phyloP scores from a whole-genome alignment of 768 basidiomycete genomes.

The Udeniomyces megalosporus region DNA sequence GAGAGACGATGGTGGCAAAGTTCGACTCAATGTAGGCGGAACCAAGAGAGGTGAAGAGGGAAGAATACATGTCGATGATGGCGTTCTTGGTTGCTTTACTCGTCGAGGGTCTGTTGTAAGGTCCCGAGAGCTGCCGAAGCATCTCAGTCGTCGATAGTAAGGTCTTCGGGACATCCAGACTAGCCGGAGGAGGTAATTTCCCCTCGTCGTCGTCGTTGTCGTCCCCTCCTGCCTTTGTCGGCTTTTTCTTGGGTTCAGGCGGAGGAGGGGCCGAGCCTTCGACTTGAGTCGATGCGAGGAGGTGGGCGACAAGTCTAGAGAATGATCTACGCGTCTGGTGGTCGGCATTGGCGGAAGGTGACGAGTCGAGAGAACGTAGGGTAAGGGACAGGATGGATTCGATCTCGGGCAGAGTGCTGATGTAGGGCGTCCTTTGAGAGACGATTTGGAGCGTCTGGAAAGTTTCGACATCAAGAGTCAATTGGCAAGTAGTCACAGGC shows the following conservation, averaged over 20 bases:
- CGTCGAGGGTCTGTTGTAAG: conserved; percentile 58
- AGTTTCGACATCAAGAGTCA: too few relatives aligned
- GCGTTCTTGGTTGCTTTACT: conserved; percentile 63
- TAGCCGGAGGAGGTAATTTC: conserved; percentile 32
- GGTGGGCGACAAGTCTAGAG: conserved; percentile 61
- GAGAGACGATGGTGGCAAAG: conserved; percentile 59
- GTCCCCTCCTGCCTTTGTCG: conserved; percentile 33
- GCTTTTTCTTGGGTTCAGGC: conserved; percentile 31
- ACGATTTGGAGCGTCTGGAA: conserved; percentile 4
- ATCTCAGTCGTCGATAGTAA: conserved; percentile 62
- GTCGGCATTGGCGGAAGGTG: conserved; percentile 38
- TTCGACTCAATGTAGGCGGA: conserved; percentile 61
- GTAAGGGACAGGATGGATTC: conserved; percentile 55
- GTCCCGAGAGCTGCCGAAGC: conserved; percentile 58
- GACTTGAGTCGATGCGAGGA: conserved; percentile 69
- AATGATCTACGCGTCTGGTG: conserved; percentile 66
- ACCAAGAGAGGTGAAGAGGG: conserved; percentile 60
- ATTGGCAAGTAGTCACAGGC: not conserved
- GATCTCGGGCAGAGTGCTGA: conserved; percentile 50
- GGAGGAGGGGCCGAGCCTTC: conserved; percentile 38
- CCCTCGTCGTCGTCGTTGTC: conserved; percentile 44
- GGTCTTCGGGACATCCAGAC: conserved; percentile 45
- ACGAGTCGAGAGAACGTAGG: conserved; percentile 50
- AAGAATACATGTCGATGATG: conserved; percentile 73
- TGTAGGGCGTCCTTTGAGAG: conserved; percentile 30